Evolutionary conservation across 306 rosid species (phyloP), one percentile per base, ranked within the genome.

Genomic region (Malus asiatica): DNA sequence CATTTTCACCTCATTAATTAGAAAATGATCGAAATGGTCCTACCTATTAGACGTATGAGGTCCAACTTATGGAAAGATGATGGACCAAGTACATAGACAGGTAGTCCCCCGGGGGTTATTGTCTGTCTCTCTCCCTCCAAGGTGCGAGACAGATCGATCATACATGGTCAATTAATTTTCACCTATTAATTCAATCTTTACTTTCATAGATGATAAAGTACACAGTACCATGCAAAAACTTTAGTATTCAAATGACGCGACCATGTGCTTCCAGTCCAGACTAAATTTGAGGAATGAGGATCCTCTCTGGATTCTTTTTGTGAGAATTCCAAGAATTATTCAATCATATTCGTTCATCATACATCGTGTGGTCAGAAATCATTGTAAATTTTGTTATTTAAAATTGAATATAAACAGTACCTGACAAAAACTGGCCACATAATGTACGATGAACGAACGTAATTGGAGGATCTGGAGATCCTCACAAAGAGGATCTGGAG

Each of bases 161-260:
- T 75, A 44, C 59, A 22, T 40, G 70, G 23, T n/a, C 10, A 13
- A 67, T 52, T n/a, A 12, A 18, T n/a, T 29, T 63, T 63, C 42
- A 63, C 2, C 42, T 30, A 30, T 63, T 15, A 30, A 30, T 15
- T 32, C 68, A 63, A 44, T 30, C 23, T 32, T 30, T 63, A 63
- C 4, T 67, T 35, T 30, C 22, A 44, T 44, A 8, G 42, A 40
- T 62, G 15, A 27, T 27, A 74, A 64, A 73, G 25, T 58, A 84
- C 86, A 85, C 86, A 87, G 87, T 79, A 68, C 81, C 93, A 89
- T 87, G 90, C 93, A 87, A 63, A 81, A 45, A 3, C 22, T 57
- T n/a, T 10, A n/a, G 12, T 57, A 9, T 55, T 4, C 8, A 55
- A 55, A 18, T 55, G 53, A 46, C 11, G 60, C 12, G 8, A 62